phyloP scores from a whole-genome alignment of 768 basidiomycete genomes.

The Termitomyces sp. region DNA sequence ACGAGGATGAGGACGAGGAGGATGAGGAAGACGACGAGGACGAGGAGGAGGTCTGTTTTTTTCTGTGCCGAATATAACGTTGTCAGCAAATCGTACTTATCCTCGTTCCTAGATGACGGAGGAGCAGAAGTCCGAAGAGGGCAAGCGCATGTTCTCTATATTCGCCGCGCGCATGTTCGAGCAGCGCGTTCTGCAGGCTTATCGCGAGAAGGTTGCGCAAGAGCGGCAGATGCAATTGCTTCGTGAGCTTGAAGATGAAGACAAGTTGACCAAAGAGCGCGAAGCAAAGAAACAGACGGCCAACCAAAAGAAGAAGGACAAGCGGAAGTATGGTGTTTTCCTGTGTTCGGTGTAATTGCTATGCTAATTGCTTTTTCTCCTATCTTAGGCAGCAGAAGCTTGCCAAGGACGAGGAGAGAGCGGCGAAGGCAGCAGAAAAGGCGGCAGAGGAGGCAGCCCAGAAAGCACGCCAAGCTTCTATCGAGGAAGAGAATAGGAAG shows the following conservation, averaged over 20 bases:
- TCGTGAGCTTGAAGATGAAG: constrained; percentile 94
- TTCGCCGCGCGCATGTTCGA: constrained; percentile 99
- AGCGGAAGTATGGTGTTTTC: constrained; percentile 58
- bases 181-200: constrained; percentile 94
- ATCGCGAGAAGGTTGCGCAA: constrained; percentile 94
- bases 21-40: constrained; percentile 69
- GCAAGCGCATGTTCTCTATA: constrained; percentile 99
- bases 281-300: constrained; percentile 93
- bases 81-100: constrained; percentile 11
- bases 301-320: constrained; percentile 99
- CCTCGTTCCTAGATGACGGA: constrained; percentile 73
- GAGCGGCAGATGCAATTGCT: constrained; percentile 92
- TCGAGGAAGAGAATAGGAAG: constrained; percentile 79
- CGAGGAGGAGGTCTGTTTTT: constrained; percentile 42
- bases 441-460: constrained; percentile 80
- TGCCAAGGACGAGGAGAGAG: constrained; percentile 90
- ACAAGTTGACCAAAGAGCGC: constrained; percentile 78
- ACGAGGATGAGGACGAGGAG: constrained; percentile 56
- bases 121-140: constrained; percentile 98
- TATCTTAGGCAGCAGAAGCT: constrained; percentile 77
- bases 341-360: not conserved
- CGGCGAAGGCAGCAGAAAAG: constrained; percentile 77
- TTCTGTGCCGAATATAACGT: constrained; percentile 17
- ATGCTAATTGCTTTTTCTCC: constrained; percentile 4
- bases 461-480: constrained; percentile 71